Base-by-base conservation (phyloP, 1,284 basidiomycete genomes). In the Ceratobasidium theobromae region DNA sequence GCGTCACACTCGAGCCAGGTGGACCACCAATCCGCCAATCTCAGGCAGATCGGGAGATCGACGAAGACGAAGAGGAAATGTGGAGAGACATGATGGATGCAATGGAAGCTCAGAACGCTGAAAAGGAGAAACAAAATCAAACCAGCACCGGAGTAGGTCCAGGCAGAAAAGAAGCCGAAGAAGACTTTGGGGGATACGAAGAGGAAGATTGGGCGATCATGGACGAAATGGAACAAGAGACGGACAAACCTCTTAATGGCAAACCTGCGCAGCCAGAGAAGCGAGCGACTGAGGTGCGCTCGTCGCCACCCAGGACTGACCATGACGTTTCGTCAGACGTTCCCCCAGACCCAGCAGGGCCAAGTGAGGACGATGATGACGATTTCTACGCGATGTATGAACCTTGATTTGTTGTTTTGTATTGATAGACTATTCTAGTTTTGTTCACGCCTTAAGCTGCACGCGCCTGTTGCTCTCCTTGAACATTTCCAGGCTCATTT, bases 81-180 rank as follows among this genome's bases (percentile, higher is more conserved):
- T 84, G 89, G 82, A 87, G 87, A 84, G 83, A 86, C 68, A 77
- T 87, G 28, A 74, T 87, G 58, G 76, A 82, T 53, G 86, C 89
- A 72, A 79, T 85, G 70, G 84, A 85, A 74, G 70, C 72, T 43
- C 70, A 69, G 49, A 75, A 74, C 25, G 32, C 23, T 21, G 69
- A 54, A n/a, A 48, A 58, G 25, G 9, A 45, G 33, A 60, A 60
- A 35, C 12, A 38, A n/a, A 49, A 14, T 12, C 27, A 65, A 25
- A 27, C 33, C 21, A 41, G 46, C 43, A n/a, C 18, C 46, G 12
- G 28, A 28, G n/a, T 51, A 4, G 28, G 40, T 4, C 21, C 40
- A 9, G 30, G 27, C 14, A 12, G 53, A 18, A 49, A 45, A 30
- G 46, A 49, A 23, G 12, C 43, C 11, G 43, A 48, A 35, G 30